Conservation (phyloP, 106 monocot species). For the Dendrobium officinale region DNA sequence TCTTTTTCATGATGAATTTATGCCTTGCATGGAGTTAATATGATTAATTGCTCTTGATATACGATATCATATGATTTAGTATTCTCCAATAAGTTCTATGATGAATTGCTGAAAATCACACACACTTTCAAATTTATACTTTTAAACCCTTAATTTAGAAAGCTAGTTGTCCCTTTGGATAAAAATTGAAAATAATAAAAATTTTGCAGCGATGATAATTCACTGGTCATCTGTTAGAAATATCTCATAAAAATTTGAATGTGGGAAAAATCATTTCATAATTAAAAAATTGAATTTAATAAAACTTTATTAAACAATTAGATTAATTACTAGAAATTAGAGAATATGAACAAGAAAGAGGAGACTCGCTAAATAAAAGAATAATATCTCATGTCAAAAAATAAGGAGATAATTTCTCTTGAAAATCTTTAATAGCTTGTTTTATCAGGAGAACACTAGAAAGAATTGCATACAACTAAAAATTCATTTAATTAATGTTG, state of each 20-base stretch:
- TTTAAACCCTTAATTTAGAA: not conserved
- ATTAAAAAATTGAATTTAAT: not conserved
- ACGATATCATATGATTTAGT: no score
- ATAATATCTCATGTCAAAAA: not conserved
- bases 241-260: not conserved
- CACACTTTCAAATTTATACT: not conserved
- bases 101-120: not conserved
- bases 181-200: not conserved
- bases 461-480: not conserved
- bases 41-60: not conserved
- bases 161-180: not conserved
- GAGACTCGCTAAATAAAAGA: not conserved
- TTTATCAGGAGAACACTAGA: not conserved
- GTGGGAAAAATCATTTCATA: not conserved
- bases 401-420: not conserved
- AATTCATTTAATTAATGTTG: not conserved
- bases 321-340: not conserved
- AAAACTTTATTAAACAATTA: not conserved
- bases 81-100: no score
- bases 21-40: not conserved
- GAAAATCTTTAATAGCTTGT: not conserved
- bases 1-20: not conserved
- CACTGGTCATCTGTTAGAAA: not conserved
- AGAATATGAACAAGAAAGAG: not conserved
- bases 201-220: not conserved